Percentiles rank a stretch among this genome's conserved stretches.
Conservation (phyloP, 2,329 filamentous ascomycete genomes). For the Knufia petricola region DNA sequence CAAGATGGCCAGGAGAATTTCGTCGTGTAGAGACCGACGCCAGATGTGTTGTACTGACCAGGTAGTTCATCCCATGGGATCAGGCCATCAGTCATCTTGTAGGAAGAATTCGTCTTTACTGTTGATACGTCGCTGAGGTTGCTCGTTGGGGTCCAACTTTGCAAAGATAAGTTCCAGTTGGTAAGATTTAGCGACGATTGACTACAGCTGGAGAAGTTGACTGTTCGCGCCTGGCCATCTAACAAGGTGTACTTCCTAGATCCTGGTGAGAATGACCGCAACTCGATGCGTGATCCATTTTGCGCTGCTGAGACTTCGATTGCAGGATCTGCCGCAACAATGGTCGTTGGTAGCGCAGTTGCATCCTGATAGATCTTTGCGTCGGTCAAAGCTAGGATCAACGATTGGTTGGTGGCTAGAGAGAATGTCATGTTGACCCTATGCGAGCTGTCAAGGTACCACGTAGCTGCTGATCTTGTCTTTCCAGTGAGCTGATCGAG, state of each 20-base stretch:
- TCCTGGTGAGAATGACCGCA: not conserved
- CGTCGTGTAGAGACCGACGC: not conserved
- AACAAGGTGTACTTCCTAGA: not conserved
- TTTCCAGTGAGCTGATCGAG: slow-evolving; percentile 18
- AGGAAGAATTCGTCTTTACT: not conserved
- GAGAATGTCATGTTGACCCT: slow-evolving; percentile 26
- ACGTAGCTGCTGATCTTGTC: slow-evolving; percentile 35
- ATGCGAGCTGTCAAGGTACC: slow-evolving; percentile 28
- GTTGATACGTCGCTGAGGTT: not conserved
- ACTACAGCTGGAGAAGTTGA: too few relatives aligned
- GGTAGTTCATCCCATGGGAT: not conserved
- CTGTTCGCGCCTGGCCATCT: not conserved
- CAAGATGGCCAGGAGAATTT: not conserved
- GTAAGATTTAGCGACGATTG: not conserved
- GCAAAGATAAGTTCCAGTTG: not conserved
- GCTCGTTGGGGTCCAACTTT: not conserved
- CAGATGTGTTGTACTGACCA: not conserved
- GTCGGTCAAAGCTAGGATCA: slow-evolving; percentile 30
- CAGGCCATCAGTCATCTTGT: not conserved
- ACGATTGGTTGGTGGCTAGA: slow-evolving; percentile 33
- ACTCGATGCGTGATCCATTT: not conserved
- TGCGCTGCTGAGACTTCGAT: not conserved
- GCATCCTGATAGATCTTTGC: not conserved
- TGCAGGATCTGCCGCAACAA: not conserved
- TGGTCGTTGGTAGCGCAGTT: too few relatives aligned